Evolutionary conservation across 441 rosid genomes (phyloP).

Genomic region (Erodium texanum): DNA sequence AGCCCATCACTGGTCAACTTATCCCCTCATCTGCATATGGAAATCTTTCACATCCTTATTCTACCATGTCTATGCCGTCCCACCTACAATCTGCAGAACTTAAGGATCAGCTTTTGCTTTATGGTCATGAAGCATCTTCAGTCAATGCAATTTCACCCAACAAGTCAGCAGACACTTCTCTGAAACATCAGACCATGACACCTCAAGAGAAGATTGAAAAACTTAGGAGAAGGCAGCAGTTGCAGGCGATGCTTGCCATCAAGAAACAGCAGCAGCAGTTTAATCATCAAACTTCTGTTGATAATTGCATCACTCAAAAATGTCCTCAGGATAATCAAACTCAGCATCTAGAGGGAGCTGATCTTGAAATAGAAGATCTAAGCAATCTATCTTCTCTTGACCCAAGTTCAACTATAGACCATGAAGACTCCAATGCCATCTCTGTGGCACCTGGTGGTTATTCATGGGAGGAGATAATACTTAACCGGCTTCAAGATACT

Average conservation of each 20-base stretch:
- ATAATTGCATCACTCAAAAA: slow-evolving; percentile 35
- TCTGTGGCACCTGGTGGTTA: slow-evolving; percentile 36
- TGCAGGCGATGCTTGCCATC: slow-evolving; percentile 96
- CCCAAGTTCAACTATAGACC: slow-evolving; percentile 48
- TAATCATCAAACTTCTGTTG: slow-evolving; percentile 33
- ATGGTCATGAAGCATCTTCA: slow-evolving; percentile 46
- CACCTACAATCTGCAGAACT: slow-evolving; percentile 42
- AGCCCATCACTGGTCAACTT: slow-evolving; percentile 40
- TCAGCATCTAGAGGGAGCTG: slow-evolving; percentile 39
- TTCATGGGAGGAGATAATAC: slow-evolving; percentile 42
- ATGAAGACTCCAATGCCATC: slow-evolving; percentile 44
- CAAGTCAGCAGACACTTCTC: slow-evolving; percentile 32
- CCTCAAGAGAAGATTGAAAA: slow-evolving; percentile 90
- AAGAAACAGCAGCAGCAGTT: slow-evolving; percentile 79
- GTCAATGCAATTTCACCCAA: slow-evolving; percentile 31
- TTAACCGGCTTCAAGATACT: slow-evolving; percentile 65
- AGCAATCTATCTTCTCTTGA: slow-evolving; percentile 42
- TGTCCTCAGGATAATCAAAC: slow-evolving; percentile 37
- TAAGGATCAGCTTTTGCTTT: slow-evolving; percentile 37
- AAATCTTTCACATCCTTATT: slow-evolving; percentile 44
- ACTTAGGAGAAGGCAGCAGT: slow-evolving; percentile 80
- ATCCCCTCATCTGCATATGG: slow-evolving; percentile 43
- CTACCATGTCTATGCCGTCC: slow-evolving; percentile 44
- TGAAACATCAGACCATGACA: slow-evolving; percentile 62
- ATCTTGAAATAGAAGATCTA: slow-evolving; percentile 34